These are phyloP conservation scores for Aspergillus candidus DNA, from an alignment of 2,329 filamentous ascomycete genomes.

Conservation along the genomic window DNA sequence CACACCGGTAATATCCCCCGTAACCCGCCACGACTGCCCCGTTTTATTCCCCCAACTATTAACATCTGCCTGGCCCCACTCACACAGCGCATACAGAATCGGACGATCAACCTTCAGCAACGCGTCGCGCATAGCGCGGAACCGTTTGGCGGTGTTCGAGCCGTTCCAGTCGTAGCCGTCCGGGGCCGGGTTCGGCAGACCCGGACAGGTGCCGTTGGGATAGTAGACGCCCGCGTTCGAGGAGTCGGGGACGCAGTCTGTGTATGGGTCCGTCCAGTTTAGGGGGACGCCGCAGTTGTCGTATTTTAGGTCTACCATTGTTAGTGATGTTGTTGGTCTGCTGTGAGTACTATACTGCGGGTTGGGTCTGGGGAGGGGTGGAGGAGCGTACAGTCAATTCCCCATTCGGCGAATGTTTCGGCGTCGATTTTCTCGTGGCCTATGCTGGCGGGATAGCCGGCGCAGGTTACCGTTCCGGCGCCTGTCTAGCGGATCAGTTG, in stretches of 20 bases:
- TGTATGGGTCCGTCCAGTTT: conserved; percentile 36
- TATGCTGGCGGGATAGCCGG: conserved; percentile 51
- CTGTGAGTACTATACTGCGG: neutral
- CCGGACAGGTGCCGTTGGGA: conserved; percentile 39
- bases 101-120: conserved; percentile 40
- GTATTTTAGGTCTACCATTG: conserved; percentile 53
- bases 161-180: conserved; percentile 47
- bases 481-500: conserved; percentile 14
- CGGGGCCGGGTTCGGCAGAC: conserved; percentile 33
- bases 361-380: neutral
- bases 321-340: neutral
- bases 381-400: conserved; percentile 44
- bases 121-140: conserved; percentile 48
- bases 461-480: conserved; percentile 44
- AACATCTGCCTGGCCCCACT: conserved; percentile 50
- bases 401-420: conserved; percentile 52
- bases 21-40: conserved; percentile 43
- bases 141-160: conserved; percentile 46
- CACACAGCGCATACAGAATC: conserved; percentile 50
- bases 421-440: conserved; percentile 56
- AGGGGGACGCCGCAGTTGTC: conserved; percentile 48
- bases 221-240: conserved; percentile 23
- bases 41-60: conserved; percentile 46
- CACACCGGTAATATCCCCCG: conserved; percentile 28
- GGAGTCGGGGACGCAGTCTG: conserved; percentile 37